Base-by-base conservation (phyloP, 495 filamentous ascomycete genomes). In the Talaromyces thailandensis region DNA sequence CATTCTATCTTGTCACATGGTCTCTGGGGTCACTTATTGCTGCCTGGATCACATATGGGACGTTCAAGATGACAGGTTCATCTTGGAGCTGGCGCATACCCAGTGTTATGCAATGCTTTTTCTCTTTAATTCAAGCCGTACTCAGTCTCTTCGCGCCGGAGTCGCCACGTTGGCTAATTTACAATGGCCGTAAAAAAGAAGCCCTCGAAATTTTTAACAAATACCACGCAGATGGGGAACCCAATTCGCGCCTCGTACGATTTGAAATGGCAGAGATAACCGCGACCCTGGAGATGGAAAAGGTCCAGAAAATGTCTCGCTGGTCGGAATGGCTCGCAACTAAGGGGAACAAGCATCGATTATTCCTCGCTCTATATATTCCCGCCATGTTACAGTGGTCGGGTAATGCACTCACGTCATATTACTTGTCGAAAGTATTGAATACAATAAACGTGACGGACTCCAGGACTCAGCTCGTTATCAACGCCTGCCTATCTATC, bases 361-460 rank as follows among this genome's bases (percentile, higher is more conserved):
- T 89, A 4, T 60, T 71, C 43, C 71, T 90, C 26, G 79, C 86
- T 32, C 70, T 86, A 40, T 80, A 80, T 23, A 74, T 87, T 31
- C 85, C 85, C 66, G 66, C 74, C 56, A 78, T 77, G 58, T 84
- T 82, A 6, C 87, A 89, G 69, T 89, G 84, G 83, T 84, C 81
- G 31, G 87, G 87, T 48, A 88, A 88, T 67, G 85, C 81, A 50
- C 76, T 90, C 37, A 81, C 88, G 65, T 86, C 82, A 56, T 87
- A 88, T 76, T 88, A 87, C 63, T 68, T 84, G 56, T 73, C 68
- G 62, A 72, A 71, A 58, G 77, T 88, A 53, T 83, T 87, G 67
- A 72, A 82, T 26, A 78, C 73, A 24, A 81, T 85, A 62, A 85
- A 85, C 31, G 73, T 86, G 61, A 79, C 63, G 4, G 76, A 82